phyloP scores from a whole-genome alignment of 2,329 filamentous ascomycete species.

The Neophaeococcomyces aloes region DNA sequence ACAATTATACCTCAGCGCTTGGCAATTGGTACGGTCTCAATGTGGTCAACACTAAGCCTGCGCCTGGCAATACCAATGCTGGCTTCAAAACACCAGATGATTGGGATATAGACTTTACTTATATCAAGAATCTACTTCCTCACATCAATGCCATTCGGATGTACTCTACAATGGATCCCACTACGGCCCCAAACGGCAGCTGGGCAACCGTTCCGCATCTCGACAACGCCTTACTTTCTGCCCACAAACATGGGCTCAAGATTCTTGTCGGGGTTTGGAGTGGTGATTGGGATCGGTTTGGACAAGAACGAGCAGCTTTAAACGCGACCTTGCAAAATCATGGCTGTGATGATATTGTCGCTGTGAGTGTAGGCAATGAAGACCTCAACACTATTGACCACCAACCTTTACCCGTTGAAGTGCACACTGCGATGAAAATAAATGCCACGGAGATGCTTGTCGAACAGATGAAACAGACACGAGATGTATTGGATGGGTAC shows the following conservation, averaged over 20 bases:
- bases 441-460: neutral
- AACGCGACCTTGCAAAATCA: neutral
- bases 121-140: neutral
- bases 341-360: conserved; percentile 3
- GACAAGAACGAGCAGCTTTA: conserved; percentile 1
- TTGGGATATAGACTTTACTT: neutral
- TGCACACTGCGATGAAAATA: neutral
- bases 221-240: neutral
- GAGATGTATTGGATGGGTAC: neutral
- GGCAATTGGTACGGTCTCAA: neutral
- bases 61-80: too few species aligned
- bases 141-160: conserved; percentile 4
- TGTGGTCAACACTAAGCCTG: conserved; percentile 2
- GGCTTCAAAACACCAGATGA: neutral
- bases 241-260: neutral
- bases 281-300: neutral
- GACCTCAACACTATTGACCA: conserved; percentile 1
- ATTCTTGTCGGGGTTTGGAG: conserved; percentile 6
- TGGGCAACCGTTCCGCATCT: neutral
- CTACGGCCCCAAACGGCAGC: neutral
- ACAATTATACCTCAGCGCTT: conserved; percentile 1
- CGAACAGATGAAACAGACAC: neutral
- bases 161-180: conserved; percentile 4
- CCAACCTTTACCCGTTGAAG: neutral
- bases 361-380: conserved; percentile 8